Base-by-base conservation (phyloP, 2,329 filamentous ascomycete genomes). In the Colletotrichum liriopes region DNA sequence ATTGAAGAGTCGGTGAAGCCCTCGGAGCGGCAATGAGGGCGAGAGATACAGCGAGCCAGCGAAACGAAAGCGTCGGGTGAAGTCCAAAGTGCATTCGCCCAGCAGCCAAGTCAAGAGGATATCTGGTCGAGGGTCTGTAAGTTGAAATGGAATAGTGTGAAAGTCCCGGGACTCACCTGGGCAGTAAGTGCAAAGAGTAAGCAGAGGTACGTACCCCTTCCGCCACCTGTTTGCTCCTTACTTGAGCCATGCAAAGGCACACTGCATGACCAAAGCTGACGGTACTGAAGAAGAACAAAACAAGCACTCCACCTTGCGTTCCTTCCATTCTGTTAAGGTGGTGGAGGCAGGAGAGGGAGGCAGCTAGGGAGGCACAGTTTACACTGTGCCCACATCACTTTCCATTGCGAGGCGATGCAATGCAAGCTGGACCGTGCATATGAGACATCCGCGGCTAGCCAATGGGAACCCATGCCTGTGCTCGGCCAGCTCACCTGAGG, bases 41-140 rank as follows among this genome's bases (percentile, higher is more conserved):
- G 69, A 63, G 51, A 54, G 12, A 69, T 72, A 58, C 58, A 72
- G 69, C 69, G 59, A 63, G 52, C 58, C 65, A 68, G 29, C 45
- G 45, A 54, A 35, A 32, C 12, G 9, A 59, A 61, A 35, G 43
- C 26, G 39, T 54, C 20, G 37, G 37, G 47, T 23, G 61, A 54
- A 16, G 32, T 29, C n/a, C n/a, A 18, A 9, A 51, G 23, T 23
- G 16, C n/a, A 20, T 20, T 51, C 18, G 23, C 37, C 29, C 43
- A 14, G 35, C 37, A 51, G 60, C 5, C 47, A 49, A 47, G 6
- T 23, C 45, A 63, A 29, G 35, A 20, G 18, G 23, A 29, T 63
- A 41, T 41, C n/a, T 63, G 8, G 20, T 41, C 7, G 45, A 51
- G n/a, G 12, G n/a, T 29, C 16, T 52, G 60, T 41, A n/a, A 52